Evolutionary conservation across 2,329 filamentous ascomycete species (phyloP), one percentile per base, ranked within the genome.

Genomic region (Ustulina deusta): DNA sequence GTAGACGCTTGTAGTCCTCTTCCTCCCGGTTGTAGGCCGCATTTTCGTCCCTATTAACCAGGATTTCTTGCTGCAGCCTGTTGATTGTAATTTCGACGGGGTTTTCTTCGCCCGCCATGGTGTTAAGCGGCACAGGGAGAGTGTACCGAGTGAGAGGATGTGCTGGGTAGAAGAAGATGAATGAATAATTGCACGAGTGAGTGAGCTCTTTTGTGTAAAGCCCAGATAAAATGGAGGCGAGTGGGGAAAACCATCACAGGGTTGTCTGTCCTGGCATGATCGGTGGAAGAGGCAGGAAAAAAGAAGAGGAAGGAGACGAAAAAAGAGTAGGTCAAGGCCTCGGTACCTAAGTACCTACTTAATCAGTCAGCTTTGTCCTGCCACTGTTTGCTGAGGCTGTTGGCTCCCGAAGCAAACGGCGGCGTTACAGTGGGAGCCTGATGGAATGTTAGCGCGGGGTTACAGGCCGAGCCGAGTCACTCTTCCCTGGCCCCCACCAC

Each of bases 81-180:
- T 7, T 11, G 48, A 68, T 60, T 17, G 38, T 27, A 27, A 40
- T 13, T 17, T 46, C 55, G 20, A 61, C 27, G 22, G 44, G 40
- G 20, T 36, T 54, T n/a, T 56, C 34, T 27, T 51, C n/a, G 15
- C 40, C 59, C 15, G 40, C 59, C 66, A 66, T 66, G 17, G n/a
- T 58, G 6, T n/a, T 11, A 20, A 49, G 20, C 20, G 22, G 46
- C 25, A 11, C 20, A 20, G 32, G 15, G 20, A n/a, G 17, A 7
- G 20, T 9, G 17, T n/a, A 20, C 7, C 15, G 61, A 42, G 34
- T 22, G 7, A 32, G 40, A 9, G 5, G 15, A 11, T 15, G 27
- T 10, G 5, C 27, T 13, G 10, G 13, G 3, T n/a, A n/a, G n/a
- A 22, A n/a, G 15, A 15, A 15, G 10, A 2, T 22, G 13, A 51